Base-by-base conservation (phyloP, 768 basidiomycete species). In the Tylopilus felleus region DNA sequence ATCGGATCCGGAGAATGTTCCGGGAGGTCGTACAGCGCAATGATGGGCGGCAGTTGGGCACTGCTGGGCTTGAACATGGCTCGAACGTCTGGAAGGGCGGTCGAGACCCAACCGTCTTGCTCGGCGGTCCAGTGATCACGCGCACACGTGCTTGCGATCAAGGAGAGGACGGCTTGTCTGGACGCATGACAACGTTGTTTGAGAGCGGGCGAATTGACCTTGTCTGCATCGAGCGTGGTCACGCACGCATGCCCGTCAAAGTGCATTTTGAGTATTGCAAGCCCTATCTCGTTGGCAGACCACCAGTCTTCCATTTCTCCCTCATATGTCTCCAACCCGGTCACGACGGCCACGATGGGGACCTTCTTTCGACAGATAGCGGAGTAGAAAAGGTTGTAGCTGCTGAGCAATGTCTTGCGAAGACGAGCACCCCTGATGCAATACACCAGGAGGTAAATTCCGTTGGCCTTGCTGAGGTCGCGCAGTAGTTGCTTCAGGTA, bases 161-260 rank as follows among this genome's bases (percentile, higher is more conserved):
- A 14, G 35, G 56, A 42, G 46, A 62, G 56, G 6, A 68, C 48
- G 27, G 58, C 35, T 39, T 56, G 39, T 51, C 65, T 57, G 8
- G 72, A 71, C 31, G 56, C 66, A 29, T 49, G 51, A 55, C 65
- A 68, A 25, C 66, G 66, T 14, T 60, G 57, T 25, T 56, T 69
- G 56, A 68, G 63, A n/a, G 52, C 29, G 10, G 68, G 65, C 10
- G 68, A 68, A 29, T 69, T 62, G 47, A 67, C 65, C 53, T 60
- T 65, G 53, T 65, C 60, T 2, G 47, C 56, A 29, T 67, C 54
- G 47, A 68, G 71, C 38, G 74, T 72, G 25, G 75, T 76, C 52
- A 77, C 65, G 52, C 73, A 75, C 6, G 73, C 74, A 50, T 73
- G 71, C 8, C 64, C 73, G 28, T 58, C 56, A 47, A 75, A 73